Base-by-base conservation (phyloP, 208 protist species). In the Leishmania martiniquensis region DNA sequence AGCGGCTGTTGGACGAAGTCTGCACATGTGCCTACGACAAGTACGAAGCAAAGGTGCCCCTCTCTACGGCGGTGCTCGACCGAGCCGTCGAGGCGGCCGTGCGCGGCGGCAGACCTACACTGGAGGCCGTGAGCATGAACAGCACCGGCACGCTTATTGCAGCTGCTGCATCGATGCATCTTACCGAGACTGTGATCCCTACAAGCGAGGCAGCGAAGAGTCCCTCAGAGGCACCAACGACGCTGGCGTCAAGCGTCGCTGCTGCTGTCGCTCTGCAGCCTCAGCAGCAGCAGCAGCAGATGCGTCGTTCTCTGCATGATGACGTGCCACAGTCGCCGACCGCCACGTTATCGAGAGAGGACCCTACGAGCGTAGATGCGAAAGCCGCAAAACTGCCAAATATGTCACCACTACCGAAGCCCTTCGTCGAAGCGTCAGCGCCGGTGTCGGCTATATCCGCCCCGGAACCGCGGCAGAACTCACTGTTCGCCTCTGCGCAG, bases 1-100 rank as follows among this genome's bases (percentile, higher is more conserved):
- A 90, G 66, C 70, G 81, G 51, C 88, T 91, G 81, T 69, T 97
- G 69, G 85, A 97, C 77, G 91, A 95, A 63, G 82, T 87, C 34
- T 95, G 91, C 78, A 85, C 78, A 9, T 89, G 86, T 67, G 93
- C 90, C 15, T 95, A 97, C 75, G 93, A 95, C 63, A 84, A 84
- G 34, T 93, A 91, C 80, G 83, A 84, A 60, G 85, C 89, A n/a
- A 91, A 90, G 71, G 83, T 90, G 29, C 89, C 93, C 20, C 85
- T 95, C 29, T 75, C 86, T 13, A 80, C 86, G 39, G 82, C 82
- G 15, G 90, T 87, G 71, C 60, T 94, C n/a, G 91, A 96, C 51
- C 84, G 73, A 74, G 49, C 92, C 29, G 84, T 94, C 29, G 87
- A 89, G 47, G 83, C 77, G 0, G 83, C 76, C 39, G 71, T 86